Evolutionary conservation across 805 yeast genomes (phyloP).

Genomic region (Starmerella sirachaensis): DNA sequence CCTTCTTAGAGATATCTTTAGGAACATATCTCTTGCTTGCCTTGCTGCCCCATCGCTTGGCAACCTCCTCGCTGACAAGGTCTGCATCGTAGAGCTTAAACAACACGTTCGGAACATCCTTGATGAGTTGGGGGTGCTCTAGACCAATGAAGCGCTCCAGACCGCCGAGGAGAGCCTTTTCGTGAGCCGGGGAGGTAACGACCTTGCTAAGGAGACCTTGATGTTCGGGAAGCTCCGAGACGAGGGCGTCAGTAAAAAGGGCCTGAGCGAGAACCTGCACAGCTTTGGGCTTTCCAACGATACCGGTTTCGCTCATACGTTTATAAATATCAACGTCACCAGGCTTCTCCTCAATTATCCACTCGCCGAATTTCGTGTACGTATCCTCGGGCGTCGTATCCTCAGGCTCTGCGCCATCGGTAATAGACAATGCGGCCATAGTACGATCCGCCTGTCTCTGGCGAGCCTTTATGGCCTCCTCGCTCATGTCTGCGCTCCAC

Average conservation of each 20-base stretch:
- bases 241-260: constrained; percentile 58
- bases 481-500: constrained; percentile 96
- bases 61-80: constrained; percentile 69
- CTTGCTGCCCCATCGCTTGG: constrained; percentile 76
- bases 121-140: constrained; percentile 60
- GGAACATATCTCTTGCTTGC: constrained; percentile 89
- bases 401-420: constrained; percentile 21
- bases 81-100: constrained; percentile 74
- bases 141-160: constrained; percentile 85
- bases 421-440: constrained; percentile 28
- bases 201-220: constrained; percentile 72
- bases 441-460: constrained; percentile 67
- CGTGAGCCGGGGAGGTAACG: constrained; percentile 46
- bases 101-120: constrained; percentile 67
- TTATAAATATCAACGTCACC: constrained; percentile 91
- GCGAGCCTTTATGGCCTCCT: constrained; percentile 88
- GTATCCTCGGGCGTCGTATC: constrained; percentile 34
- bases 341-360: constrained; percentile 60
- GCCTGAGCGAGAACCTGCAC: constrained; percentile 88
- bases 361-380: constrained; percentile 75
- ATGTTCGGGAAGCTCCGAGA: constrained; percentile 61
- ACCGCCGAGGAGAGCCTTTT: constrained; percentile 88
- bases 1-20: constrained; percentile 83
- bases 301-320: constrained; percentile 68
- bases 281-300: constrained; percentile 59